Base-by-base conservation (phyloP, 192 early-diverging fungal species). In the Coemansia sp. region DNA sequence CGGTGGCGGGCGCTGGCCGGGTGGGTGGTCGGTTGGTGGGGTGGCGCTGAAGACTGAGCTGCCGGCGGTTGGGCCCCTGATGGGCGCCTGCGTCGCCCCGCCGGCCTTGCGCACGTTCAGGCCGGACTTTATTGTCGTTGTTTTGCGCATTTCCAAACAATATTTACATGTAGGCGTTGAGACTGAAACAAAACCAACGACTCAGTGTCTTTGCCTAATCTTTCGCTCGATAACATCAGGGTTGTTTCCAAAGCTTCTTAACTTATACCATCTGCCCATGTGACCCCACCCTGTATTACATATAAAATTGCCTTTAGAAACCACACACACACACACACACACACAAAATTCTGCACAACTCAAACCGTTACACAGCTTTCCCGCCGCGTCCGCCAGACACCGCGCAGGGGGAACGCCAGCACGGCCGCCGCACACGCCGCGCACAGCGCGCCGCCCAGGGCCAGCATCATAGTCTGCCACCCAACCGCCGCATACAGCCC, bases 401-500 rank as follows among this genome's bases (percentile, higher is more conserved):
- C 27, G 3, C 52, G 23, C 3, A 66, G 3, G 0, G 74, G 74
- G 22, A 67, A 71, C 22, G 69, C 64, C 42, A 78, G 14, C 4
- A 71, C 69, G 0, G 62, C 45, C 0, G 64, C 5, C 1, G 45
- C 58, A 27, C 74, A 78, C 4, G 46, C n/a, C 2, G 51, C 34
- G 39, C 74, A 78, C 47, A 78, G 51, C 39, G 60, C 67, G 3
- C 64, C 48, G 17, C 74, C 57, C 53, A 78, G 64, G 2, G 74
- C 61, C 30, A 71, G 17, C 15, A 78, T 68, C 74, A 71, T 78
- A 2, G 55, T 17, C 25, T 59, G 40, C 24, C 71, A 78, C 9
- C 74, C 68, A 13, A 45, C 24, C 8, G 50, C 21, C 0, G 61
- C 52, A 44, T 78, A 78, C 34, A 78, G 21, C 0, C 30, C 61